Evolutionary conservation across 305 asterid genomes (phyloP).

Genomic region (Solanum aculeatissimum): DNA sequence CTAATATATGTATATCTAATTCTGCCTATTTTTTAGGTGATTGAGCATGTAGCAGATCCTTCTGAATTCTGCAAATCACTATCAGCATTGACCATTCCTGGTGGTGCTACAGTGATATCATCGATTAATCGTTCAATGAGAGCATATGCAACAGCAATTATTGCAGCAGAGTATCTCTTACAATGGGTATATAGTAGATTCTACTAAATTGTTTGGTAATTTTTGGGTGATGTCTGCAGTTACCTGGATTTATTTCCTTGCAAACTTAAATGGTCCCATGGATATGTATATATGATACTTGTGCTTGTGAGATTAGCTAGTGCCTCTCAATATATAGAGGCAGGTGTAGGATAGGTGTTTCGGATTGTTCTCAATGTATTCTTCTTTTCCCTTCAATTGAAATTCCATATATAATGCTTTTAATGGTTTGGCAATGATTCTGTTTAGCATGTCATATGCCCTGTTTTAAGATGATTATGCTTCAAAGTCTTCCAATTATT

Average conservation of each 20-base stretch:
- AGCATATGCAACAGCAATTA: constrained; percentile 81
- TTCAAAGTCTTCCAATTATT: neutral
- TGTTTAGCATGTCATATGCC: neutral
- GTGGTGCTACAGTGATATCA: constrained; percentile 82
- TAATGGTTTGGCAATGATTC: neutral
- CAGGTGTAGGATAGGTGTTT: neutral
- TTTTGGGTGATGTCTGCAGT: neutral
- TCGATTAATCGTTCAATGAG: constrained; percentile 89
- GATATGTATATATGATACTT: neutral
- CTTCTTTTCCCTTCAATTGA: neutral
- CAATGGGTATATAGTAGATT: constrained; percentile 55
- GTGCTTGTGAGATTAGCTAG: neutral
- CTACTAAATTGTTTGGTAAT: neutral
- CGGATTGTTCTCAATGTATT: neutral
- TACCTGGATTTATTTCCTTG: neutral
- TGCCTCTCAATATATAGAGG: neutral
- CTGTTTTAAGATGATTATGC: neutral
- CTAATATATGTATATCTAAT: neutral
- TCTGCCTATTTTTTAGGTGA: constrained; percentile 38
- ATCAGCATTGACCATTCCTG: constrained; percentile 53
- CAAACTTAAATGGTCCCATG: neutral
- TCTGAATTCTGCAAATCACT: constrained; percentile 83
- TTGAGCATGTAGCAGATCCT: constrained; percentile 92
- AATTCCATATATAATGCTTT: neutral
- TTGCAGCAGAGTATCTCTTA: constrained; percentile 68